Evolutionary conservation across 441 rosid species (phyloP).

Genomic region (Brassica balearica): DNA sequence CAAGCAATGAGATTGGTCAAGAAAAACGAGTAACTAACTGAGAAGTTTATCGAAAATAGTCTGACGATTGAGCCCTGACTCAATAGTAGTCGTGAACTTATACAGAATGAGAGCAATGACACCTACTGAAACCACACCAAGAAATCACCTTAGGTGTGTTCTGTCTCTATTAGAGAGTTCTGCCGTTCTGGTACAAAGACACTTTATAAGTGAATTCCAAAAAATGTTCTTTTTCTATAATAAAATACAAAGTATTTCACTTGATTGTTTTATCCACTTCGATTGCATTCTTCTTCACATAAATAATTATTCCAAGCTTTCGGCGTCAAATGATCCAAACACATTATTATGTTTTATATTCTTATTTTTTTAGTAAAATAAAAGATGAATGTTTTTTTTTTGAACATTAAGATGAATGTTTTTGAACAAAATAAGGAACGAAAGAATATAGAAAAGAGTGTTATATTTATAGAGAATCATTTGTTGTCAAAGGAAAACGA

Average conservation of each 20-base stretch:
- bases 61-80: conserved; percentile 75
- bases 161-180: too few relatives aligned
- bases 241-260: too few relatives aligned
- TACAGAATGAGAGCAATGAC: conserved; percentile 84
- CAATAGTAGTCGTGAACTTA: conserved; percentile 75
- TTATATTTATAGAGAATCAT: background rate
- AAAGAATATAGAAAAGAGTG: conserved; percentile 29
- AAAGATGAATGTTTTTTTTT: background rate
- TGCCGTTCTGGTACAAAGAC: too few relatives aligned
- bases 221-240: too few relatives aligned
- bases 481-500: conserved; percentile 22
- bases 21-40: conserved; percentile 50
- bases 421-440: conserved; percentile 8
- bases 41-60: conserved; percentile 68
- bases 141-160: conserved; percentile 32
- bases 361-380: conserved; percentile 18
- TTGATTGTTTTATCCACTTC: too few relatives aligned
- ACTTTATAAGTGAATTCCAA: too few relatives aligned
- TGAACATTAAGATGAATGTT: background rate
- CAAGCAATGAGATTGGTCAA: background rate
- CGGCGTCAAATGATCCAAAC: background rate
- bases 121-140: conserved; percentile 77
- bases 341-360: conserved; percentile 5
- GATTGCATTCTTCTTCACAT: too few relatives aligned
- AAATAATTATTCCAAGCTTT: too few relatives aligned